A percentile compares a stretch with the other conserved stretches of the same genome.
phyloP scores from a whole-genome alignment of 176 grass and related monocot species.

The Urochloa ruziziensis region DNA sequence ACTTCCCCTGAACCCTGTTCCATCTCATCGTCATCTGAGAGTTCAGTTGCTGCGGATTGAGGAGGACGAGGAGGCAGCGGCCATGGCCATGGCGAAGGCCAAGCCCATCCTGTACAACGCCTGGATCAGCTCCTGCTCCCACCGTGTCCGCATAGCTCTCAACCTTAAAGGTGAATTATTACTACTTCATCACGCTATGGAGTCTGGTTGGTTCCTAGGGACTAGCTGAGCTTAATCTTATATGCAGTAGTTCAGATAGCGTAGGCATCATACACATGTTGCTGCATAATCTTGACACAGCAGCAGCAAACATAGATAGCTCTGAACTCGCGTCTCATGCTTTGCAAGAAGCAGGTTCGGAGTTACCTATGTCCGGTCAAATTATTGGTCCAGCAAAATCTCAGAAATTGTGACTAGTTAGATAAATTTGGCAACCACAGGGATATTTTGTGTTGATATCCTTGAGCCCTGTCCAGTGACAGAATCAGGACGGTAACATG shows the following conservation, averaged over 20 bases:
- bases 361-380: neutral
- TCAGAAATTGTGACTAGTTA: neutral
- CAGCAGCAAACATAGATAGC: too few species aligned
- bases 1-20: neutral
- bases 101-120: conserved; percentile 55
- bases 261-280: too few species aligned
- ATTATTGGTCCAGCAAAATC: neutral
- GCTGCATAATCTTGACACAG: too few species aligned
- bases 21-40: neutral
- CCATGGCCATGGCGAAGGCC: conserved; percentile 39
- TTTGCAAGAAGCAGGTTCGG: neutral
- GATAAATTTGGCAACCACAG: neutral
- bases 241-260: neutral
- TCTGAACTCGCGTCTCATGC: too few species aligned
- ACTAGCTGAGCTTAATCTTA: neutral
- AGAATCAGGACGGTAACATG: neutral
- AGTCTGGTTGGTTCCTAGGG: neutral
- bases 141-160: conserved; percentile 59
- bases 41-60: neutral
- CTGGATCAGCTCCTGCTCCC: conserved; percentile 66
- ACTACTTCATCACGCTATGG: neutral
- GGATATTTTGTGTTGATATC: neutral
- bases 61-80: neutral
- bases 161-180: conserved; percentile 57
- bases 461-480: neutral